Evolutionary conservation across 176 grass and related monocot species (phyloP).

Genomic region (Triticum timopheevii): DNA sequence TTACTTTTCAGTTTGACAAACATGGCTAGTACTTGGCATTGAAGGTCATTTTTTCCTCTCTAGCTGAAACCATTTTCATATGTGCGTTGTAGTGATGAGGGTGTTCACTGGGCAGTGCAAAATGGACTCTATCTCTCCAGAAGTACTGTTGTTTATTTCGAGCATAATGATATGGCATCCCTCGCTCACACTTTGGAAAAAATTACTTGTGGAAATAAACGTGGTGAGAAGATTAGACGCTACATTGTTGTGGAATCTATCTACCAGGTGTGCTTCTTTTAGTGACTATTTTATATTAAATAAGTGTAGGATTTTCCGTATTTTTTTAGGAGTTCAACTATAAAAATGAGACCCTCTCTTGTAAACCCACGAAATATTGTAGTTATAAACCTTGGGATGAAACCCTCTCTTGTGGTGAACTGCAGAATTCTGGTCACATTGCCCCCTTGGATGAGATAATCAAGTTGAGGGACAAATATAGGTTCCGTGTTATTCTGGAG

Average conservation of each 20-base stretch:
- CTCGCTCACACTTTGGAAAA: slow-evolving; percentile 77
- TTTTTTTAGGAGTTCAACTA: slow-evolving; percentile 10
- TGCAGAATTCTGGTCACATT: slow-evolving; percentile 90
- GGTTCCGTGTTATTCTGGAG: slow-evolving; percentile 82
- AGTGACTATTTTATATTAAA: slow-evolving; percentile 5
- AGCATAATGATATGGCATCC: slow-evolving; percentile 96
- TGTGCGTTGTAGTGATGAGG: slow-evolving; percentile 72
- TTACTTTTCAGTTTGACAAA: not conserved
- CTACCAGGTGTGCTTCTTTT: slow-evolving; percentile 61
- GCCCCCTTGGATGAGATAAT: slow-evolving; percentile 89
- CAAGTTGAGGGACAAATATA: slow-evolving; percentile 84
- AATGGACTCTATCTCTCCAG: slow-evolving; percentile 89
- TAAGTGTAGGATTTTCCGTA: not conserved
- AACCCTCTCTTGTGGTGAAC: slow-evolving; percentile 3
- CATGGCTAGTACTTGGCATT: slow-evolving; percentile 5
- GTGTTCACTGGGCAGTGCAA: slow-evolving; percentile 93
- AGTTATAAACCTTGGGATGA: not conserved
- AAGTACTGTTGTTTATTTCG: slow-evolving; percentile 93
- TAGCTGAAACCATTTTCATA: not conserved
- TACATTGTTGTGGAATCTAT: slow-evolving; percentile 95
- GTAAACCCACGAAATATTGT: slow-evolving; percentile 14
- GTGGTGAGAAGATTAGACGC: slow-evolving; percentile 67
- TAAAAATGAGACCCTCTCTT: not conserved
- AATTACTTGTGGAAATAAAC: slow-evolving; percentile 73
- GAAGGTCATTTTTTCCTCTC: not conserved